Evolutionary conservation across 2,329 filamentous ascomycete species (phyloP).

Genomic region (Didymella sp.): DNA sequence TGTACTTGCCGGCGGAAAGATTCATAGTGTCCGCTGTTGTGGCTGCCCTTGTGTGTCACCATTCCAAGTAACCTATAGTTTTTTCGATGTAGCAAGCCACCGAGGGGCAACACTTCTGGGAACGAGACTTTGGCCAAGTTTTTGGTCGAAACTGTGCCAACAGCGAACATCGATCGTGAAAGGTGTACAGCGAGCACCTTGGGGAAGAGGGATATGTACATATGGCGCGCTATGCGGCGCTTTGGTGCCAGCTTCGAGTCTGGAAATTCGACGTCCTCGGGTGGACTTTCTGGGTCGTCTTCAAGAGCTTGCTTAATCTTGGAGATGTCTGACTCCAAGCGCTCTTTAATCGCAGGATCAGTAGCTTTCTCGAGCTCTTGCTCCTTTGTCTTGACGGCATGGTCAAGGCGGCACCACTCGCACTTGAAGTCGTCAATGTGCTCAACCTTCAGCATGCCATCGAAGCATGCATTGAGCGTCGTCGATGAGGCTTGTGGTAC

Average conservation of each 20-base stretch:
- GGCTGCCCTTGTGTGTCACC: conserved; percentile 93
- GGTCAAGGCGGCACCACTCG: conserved; percentile 86
- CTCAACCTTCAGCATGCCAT: conserved; percentile 92
- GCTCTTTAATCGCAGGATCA: conserved; percentile 50
- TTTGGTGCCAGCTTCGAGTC: conserved; percentile 77
- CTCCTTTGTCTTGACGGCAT: conserved; percentile 72
- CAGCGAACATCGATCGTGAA: conserved; percentile 89
- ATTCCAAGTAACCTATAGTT: conserved; percentile 85
- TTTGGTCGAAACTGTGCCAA: conserved; percentile 78
- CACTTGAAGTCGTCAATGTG: conserved; percentile 97
- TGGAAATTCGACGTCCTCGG: conserved; percentile 76
- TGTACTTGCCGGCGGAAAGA: conserved; percentile 88
- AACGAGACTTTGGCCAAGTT: conserved; percentile 95
- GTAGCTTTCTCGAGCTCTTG: conserved; percentile 61
- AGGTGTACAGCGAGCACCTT: conserved; percentile 91
- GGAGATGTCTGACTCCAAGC: conserved; percentile 65
- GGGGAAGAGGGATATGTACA: conserved; percentile 85
- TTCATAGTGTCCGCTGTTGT: conserved; percentile 97
- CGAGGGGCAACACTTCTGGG: conserved; percentile 83
- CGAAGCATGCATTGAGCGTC: conserved; percentile 85
- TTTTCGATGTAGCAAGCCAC: conserved; percentile 76
- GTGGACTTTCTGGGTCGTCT: conserved; percentile 80
- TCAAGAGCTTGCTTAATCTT: conserved; percentile 74
- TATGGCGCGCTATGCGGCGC: conserved; percentile 84
- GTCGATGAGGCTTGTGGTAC: conserved; percentile 83